Base-by-base conservation (phyloP, 2,329 filamentous ascomycete species). In the Coniosporium tulheliwenetii region DNA sequence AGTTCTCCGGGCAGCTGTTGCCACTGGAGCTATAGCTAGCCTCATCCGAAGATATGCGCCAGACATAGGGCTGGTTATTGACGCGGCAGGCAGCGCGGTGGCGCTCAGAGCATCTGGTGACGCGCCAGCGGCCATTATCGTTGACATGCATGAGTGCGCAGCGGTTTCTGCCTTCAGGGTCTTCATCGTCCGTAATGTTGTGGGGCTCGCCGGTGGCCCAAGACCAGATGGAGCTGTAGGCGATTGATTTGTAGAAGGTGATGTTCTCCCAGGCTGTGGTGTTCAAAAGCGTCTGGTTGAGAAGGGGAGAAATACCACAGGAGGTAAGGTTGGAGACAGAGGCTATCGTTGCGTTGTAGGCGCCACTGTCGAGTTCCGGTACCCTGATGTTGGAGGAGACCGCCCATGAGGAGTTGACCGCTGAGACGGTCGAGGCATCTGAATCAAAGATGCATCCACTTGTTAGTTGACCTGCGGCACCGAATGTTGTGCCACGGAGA, bases 291-390 rank as follows among this genome's bases (percentile, higher is more conserved):
- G 73, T 73, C 15, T 53, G 50, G 50, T 80, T 79, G 8, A 81
- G 60, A 2, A 72, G 55, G 0, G 75, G 67, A 1, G 74, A 75
- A 34, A 80, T 67, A 12, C 77, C 78, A 50, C 78, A 81, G 8
- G 61, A 56, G 4, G 69, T 73, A 10, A 69, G 52, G 38, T 63
- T 65, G 10, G 49, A 44, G 13, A 62, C 53, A 5, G 51, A 47
- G 2, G 54, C 41, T 12, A 58, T 52, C 39, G 31, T 54, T 13
- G 39, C 45, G 10, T 43, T 14, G 39, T 43, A 13, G 44, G 53
- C 39, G 43, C 43, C 33, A 33, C 47, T 45, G 5, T 45, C 42
- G 12, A 36, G 13, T 13, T 10, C 13, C 10, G 19, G 37, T 16
- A 30, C 19, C 10, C 14, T n/a, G 30, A 46, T 40, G n/a, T 48